A percentile compares a stretch with the other conserved stretches of the same genome.
Conservation (phyloP, 164 flowering plant genomes). For the Chloranthus sessilifolius region DNA sequence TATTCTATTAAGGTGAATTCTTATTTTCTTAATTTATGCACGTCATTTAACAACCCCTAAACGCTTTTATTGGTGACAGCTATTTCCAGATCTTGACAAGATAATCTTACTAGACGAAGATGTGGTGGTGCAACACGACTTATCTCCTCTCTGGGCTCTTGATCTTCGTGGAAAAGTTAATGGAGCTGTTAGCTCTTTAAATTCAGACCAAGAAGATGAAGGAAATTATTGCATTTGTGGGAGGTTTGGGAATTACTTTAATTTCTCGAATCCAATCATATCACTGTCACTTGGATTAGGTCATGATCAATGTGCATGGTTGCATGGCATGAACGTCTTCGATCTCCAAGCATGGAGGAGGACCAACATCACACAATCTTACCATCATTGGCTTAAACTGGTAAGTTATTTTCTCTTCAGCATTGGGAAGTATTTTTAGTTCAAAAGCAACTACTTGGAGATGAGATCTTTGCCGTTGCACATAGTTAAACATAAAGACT, state of each 20-base stretch:
- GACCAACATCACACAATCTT: constrained; percentile 40
- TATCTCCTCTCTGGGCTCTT: constrained; percentile 62
- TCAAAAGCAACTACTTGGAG: no score
- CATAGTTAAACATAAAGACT: no score
- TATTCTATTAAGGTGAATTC: no score
- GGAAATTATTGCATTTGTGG: constrained; percentile 35
- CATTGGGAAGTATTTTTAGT: no score
- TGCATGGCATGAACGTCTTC: constrained; percentile 61
- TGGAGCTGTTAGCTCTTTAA: constrained; percentile 61
- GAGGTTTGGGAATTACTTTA: constrained; percentile 45
- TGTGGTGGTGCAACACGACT: constrained; percentile 62
- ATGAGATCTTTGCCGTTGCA: no score
- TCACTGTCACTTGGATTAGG: constrained; percentile 29
- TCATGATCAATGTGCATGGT: constrained; percentile 52
- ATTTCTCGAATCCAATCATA: constrained; percentile 47
- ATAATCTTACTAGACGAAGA: constrained; percentile 73
- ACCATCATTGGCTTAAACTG: constrained; percentile 55
- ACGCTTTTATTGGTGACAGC: no score
- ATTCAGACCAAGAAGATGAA: constrained; percentile 18
- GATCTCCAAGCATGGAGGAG: constrained; percentile 71
- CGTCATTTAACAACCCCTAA: no score
- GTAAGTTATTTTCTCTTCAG: constrained; percentile 39
- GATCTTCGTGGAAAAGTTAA: constrained; percentile 57
- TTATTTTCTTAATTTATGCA: no score
- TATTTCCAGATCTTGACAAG: constrained; percentile 74